These are phyloP conservation scores for Septoria linicola DNA, from an alignment of 2,329 filamentous ascomycete genomes.

Conservation along the genomic window DNA sequence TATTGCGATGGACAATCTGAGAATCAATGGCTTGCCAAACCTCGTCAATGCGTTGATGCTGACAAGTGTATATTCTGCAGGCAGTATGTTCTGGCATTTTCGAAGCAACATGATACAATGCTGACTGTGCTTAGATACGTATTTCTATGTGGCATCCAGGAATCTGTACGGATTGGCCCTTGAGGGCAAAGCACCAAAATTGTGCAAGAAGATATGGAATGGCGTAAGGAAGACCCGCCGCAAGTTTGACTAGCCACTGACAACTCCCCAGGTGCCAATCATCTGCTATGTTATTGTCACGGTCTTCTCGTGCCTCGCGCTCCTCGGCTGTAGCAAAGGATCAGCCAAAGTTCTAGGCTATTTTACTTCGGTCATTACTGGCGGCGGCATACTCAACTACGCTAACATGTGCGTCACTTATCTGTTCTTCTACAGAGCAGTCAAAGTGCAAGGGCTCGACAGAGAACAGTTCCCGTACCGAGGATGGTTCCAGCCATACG, in stretches of 20 bases:
- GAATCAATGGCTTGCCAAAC: conserved; percentile 59
- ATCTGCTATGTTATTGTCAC: conserved; percentile 39
- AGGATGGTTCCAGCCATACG: conserved; percentile 56
- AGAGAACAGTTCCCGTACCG: conserved; percentile 58
- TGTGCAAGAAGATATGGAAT: conserved; percentile 45
- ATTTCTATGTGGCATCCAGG: conserved; percentile 31
- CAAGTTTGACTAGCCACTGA: no score
- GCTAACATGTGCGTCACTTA: conserved; percentile 59
- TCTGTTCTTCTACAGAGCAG: conserved; percentile 56
- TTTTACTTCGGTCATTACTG: conserved; percentile 55
- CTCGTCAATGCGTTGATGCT: conserved; percentile 70
- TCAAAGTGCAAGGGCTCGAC: conserved; percentile 50
- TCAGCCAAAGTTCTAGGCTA: conserved; percentile 35
- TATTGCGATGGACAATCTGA: conserved; percentile 61
- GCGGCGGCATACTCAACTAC: conserved; percentile 61
- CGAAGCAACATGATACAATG: conserved; percentile 41
- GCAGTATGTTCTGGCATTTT: conserved; percentile 52
- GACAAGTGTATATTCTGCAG: conserved; percentile 61
- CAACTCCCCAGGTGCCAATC: conserved; percentile 25
- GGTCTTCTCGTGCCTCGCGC: conserved; percentile 35
- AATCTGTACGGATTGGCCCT: conserved; percentile 57
- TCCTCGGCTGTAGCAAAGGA: conserved; percentile 33
- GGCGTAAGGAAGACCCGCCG: no score
- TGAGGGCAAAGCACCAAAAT: conserved; percentile 61
- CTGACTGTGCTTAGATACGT: neutral